Conservation (phyloP, 768 basidiomycete species). For the Pleurotus pulmonarius region DNA sequence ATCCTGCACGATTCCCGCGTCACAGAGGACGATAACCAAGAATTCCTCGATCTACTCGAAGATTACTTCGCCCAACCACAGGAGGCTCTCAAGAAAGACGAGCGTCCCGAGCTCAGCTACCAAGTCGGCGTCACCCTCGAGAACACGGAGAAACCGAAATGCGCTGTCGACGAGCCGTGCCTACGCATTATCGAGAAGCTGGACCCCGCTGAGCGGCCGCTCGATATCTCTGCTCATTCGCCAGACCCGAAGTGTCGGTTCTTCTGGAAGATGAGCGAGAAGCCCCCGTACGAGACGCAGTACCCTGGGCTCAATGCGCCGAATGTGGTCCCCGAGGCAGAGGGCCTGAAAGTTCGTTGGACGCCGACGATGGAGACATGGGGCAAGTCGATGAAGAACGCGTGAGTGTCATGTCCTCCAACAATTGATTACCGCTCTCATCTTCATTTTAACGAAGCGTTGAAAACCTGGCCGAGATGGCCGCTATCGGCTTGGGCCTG, state of each 20-base stretch:
- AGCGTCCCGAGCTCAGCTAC: slow-evolving; percentile 82
- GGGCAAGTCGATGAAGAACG: slow-evolving; percentile 85
- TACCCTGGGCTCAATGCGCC: slow-evolving; percentile 77
- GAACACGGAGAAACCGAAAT: slow-evolving; percentile 91
- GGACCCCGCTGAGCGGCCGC: slow-evolving; percentile 74
- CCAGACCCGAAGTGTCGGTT: slow-evolving; percentile 96
- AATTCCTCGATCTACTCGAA: slow-evolving; percentile 87
- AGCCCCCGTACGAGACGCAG: slow-evolving; percentile 71
- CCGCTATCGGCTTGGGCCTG: slow-evolving; percentile 78
- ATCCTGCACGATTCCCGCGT: slow-evolving; percentile 84
- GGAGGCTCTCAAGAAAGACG: slow-evolving; percentile 63
- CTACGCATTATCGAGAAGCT: slow-evolving; percentile 73
- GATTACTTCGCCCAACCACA: slow-evolving; percentile 86
- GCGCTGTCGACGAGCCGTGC: slow-evolving; percentile 81
- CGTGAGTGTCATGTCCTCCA: slow-evolving; percentile 46
- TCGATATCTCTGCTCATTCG: slow-evolving; percentile 75
- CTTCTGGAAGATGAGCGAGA: slow-evolving; percentile 81
- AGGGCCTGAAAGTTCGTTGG: slow-evolving; percentile 61
- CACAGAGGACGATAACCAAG: slow-evolving; percentile 72
- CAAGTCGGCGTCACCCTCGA: slow-evolving; percentile 96
- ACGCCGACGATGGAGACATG: slow-evolving; percentile 73
- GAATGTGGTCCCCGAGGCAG: slow-evolving; percentile 76
- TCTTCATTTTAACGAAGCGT: slow-evolving; percentile 46
- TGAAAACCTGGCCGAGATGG: slow-evolving; percentile 84
- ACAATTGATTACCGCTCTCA: neutral